A percentile compares a stretch with the other conserved stretches of the same genome.
These are phyloP conservation scores for Rhizopogon salebrosus DNA, from an alignment of 768 basidiomycete species.

Conservation along the genomic window DNA sequence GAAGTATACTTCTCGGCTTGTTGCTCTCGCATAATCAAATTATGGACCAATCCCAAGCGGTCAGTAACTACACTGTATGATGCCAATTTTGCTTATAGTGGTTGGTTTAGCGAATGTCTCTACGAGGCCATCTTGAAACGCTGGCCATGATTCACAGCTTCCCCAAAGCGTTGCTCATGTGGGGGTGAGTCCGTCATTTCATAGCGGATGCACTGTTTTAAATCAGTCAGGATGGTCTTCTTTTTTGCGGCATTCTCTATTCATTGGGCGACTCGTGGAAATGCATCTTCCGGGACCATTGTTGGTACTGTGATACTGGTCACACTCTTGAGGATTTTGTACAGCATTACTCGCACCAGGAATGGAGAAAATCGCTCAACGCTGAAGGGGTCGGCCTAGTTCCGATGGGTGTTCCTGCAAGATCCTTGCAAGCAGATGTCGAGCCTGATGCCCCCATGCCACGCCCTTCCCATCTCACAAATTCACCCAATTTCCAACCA, in stretches of 20 bases:
- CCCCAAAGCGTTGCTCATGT: slow-evolving; percentile 52
- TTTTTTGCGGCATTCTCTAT: slow-evolving; percentile 20
- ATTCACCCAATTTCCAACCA: too few relatives aligned
- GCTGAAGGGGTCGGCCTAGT: too few relatives aligned
- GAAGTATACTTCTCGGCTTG: slow-evolving; percentile 37
- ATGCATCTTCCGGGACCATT: slow-evolving; percentile 12
- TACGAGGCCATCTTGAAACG: slow-evolving; percentile 33
- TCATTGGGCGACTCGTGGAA: slow-evolving; percentile 15
- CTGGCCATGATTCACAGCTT: slow-evolving; percentile 49
- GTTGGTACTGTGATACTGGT: slow-evolving; percentile 26
- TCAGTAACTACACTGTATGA: slow-evolving; percentile 18
- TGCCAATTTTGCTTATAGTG: background rate
- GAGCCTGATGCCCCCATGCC: too few relatives aligned
- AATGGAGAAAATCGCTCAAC: slow-evolving; percentile 9
- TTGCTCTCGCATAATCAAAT: slow-evolving; percentile 37
- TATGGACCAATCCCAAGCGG: slow-evolving; percentile 32
- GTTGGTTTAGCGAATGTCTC: slow-evolving; percentile 11
- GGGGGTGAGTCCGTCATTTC: slow-evolving; percentile 54
- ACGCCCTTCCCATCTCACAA: too few relatives aligned
- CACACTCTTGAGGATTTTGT: slow-evolving; percentile 31
- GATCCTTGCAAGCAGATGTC: too few relatives aligned
- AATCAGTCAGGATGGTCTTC: slow-evolving; percentile 17
- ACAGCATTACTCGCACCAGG: slow-evolving; percentile 35
- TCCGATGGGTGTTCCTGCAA: too few relatives aligned
- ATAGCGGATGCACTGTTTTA: background rate